phyloP scores from a whole-genome alignment of 2,329 filamentous ascomycete species.

The Hysterium pulicare region DNA sequence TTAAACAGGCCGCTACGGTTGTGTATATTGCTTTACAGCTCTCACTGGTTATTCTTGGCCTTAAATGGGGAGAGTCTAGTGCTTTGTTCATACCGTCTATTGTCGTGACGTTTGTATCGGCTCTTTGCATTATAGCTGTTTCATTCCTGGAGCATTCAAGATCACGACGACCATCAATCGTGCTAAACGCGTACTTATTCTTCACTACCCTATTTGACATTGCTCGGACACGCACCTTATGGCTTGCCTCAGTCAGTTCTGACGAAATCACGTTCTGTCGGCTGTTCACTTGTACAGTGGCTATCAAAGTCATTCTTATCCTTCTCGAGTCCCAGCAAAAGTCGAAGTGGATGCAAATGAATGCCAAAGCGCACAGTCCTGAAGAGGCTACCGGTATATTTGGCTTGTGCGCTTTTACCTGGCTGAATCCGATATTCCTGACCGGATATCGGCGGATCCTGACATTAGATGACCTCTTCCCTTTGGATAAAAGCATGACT shows the following conservation, averaged over 20 bases:
- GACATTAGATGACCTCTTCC: conserved; percentile 26
- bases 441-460: conserved; percentile 27
- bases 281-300: conserved; percentile 13
- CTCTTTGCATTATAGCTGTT: conserved; percentile 11
- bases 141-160: conserved; percentile 13
- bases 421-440: conserved; percentile 34
- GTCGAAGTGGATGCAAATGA: conserved; percentile 19
- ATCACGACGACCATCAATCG: conserved; percentile 13
- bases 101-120: conserved; percentile 22
- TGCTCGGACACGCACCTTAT: conserved; percentile 14
- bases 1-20: too few relatives aligned
- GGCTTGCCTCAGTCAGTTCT: conserved; percentile 5
- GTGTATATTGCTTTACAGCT: too few relatives aligned
- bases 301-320: conserved; percentile 16
- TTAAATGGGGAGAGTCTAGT: too few relatives aligned
- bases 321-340: conserved; percentile 23
- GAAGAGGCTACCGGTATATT: conserved; percentile 35
- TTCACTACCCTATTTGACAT: conserved; percentile 15
- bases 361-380: conserved; percentile 23
- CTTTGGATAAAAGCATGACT: conserved; percentile 16
- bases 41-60: too few relatives aligned
- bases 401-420: conserved; percentile 33
- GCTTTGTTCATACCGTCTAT: conserved; percentile 31
- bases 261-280: conserved; percentile 8
- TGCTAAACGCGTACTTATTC: conserved; percentile 13